phyloP scores from a whole-genome alignment of 805 yeast genomes.

The Starmerella asiatica region DNA sequence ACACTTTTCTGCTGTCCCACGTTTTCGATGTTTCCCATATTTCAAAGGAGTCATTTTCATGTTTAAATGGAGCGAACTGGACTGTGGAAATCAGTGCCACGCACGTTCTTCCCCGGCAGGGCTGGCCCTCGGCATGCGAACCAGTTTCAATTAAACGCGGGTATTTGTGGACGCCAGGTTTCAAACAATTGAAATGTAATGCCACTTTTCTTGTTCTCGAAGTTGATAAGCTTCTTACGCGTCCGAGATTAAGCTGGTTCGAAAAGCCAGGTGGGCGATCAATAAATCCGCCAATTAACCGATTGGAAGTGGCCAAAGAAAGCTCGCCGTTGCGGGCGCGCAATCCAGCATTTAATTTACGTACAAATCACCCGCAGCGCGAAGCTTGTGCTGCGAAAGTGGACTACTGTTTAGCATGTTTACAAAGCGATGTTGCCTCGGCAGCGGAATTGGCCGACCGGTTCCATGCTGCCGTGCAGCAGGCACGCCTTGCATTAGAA shows the following conservation, averaged over 20 bases:
- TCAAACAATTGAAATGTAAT: neutral
- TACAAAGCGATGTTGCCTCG: conserved; percentile 12
- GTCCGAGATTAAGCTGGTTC: conserved; percentile 6
- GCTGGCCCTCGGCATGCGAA: conserved; percentile 2
- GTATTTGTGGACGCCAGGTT: conserved; percentile 12
- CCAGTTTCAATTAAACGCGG: neutral
- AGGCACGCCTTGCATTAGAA: neutral
- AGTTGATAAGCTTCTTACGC: conserved; percentile 2
- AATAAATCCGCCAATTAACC: conserved; percentile 2
- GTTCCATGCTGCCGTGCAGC: conserved; percentile 9
- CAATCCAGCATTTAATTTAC: conserved; percentile 9
- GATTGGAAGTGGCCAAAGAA: neutral
- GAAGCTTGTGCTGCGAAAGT: conserved; percentile 13
- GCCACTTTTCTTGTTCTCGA: conserved; percentile 10
- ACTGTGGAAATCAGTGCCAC: neutral
- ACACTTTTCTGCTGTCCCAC: conserved; percentile 18
- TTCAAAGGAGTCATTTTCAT: neutral
- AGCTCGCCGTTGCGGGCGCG: neutral
- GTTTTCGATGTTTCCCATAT: conserved; percentile 2
- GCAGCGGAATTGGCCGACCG: conserved; percentile 13
- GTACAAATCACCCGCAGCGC: conserved; percentile 1
- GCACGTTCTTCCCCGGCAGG: conserved; percentile 5
- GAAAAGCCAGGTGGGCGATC: neutral
- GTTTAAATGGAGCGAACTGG: conserved; percentile 10
- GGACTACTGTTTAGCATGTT: conserved; percentile 15